Percentiles rank a stretch among this genome's conserved stretches.
These are phyloP conservation scores for Sclerotinia trifoliorum DNA, from an alignment of 2,329 filamentous ascomycete species.

Conservation along the genomic window DNA sequence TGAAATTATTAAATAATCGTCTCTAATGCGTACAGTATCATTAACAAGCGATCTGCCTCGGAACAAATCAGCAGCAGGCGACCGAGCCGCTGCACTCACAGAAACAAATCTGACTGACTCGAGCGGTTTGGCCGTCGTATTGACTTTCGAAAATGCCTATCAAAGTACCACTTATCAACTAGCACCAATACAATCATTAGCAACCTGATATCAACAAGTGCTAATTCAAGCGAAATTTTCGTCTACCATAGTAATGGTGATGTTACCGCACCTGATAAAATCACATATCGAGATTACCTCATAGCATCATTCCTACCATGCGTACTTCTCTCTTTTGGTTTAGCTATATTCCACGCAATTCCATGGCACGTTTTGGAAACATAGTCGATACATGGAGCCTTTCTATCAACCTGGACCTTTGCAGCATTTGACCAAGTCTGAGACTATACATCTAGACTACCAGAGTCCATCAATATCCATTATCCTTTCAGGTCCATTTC, in stretches of 20 bases:
- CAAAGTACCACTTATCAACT: no score
- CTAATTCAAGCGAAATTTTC: constrained; percentile 11
- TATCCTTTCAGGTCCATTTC: not conserved
- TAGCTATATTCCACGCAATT: constrained; percentile 3
- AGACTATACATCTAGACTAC: not conserved
- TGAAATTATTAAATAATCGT: no score
- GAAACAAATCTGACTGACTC: no score
- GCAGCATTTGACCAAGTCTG: not conserved
- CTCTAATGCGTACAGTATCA: no score
- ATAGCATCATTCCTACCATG: constrained; percentile 10
- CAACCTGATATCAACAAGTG: constrained; percentile 9
- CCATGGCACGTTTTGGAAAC: constrained; percentile 11
- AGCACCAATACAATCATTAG: no score
- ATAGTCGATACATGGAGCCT: not conserved
- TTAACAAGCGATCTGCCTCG: no score
- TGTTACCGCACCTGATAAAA: not conserved
- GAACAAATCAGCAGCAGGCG: no score
- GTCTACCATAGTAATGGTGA: not conserved
- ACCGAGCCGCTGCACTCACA: no score
- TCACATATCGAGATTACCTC: constrained; percentile 10
- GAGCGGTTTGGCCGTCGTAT: no score
- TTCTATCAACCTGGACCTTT: not conserved
- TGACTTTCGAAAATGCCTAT: no score
- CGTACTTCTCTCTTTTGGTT: not conserved
- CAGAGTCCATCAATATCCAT: not conserved